A percentile compares a stretch with the other conserved stretches of the same genome.
These are phyloP conservation scores for Aspergillus ochraceus DNA, from an alignment of 2,329 filamentous ascomycete genomes.

Conservation along the genomic window DNA sequence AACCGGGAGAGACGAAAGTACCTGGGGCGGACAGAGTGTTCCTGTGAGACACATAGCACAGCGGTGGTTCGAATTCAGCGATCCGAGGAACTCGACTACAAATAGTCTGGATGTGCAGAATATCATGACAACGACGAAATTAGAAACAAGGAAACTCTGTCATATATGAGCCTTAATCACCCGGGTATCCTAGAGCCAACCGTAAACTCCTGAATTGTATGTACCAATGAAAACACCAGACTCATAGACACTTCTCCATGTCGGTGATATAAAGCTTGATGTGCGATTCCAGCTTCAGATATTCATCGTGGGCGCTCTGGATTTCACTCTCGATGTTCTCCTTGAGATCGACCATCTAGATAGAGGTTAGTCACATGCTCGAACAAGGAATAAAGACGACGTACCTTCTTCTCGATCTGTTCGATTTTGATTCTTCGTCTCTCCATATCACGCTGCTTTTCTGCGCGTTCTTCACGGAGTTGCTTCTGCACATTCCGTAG, in stretches of 20 bases:
- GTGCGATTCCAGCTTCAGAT: slow-evolving; percentile 95
- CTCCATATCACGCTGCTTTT: slow-evolving; percentile 91
- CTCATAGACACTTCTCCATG: slow-evolving; percentile 84
- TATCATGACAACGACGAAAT: slow-evolving; percentile 13
- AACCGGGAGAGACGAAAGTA: slow-evolving; percentile 49
- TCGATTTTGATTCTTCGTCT: slow-evolving; percentile 89
- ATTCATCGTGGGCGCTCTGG: slow-evolving; percentile 86
- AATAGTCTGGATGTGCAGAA: slow-evolving; percentile 8
- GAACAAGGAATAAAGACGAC: slow-evolving; percentile 18
- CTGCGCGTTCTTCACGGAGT: slow-evolving; percentile 78
- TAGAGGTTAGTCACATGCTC: slow-evolving; percentile 18
- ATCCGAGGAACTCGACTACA: slow-evolving; percentile 25
- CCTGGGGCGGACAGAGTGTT: slow-evolving; percentile 61
- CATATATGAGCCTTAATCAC: slow-evolving; percentile 26
- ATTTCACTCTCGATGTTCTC: slow-evolving; percentile 97
- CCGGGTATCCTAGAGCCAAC: slow-evolving; percentile 42
- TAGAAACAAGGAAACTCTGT: slow-evolving; percentile 7
- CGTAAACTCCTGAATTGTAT: slow-evolving; percentile 36
- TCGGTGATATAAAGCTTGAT: slow-evolving; percentile 98
- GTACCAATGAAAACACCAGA: slow-evolving; percentile 16
- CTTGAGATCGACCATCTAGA: slow-evolving; percentile 92
- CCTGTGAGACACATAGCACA: slow-evolving; percentile 58
- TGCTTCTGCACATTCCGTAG: slow-evolving; percentile 75
- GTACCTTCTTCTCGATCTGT: slow-evolving; percentile 97
- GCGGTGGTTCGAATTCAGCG: slow-evolving; percentile 65